A percentile compares a stretch with the other conserved stretches of the same genome.
Evolutionary conservation across 306 rosid species (phyloP).

Genomic region (Trifolium pratense): DNA sequence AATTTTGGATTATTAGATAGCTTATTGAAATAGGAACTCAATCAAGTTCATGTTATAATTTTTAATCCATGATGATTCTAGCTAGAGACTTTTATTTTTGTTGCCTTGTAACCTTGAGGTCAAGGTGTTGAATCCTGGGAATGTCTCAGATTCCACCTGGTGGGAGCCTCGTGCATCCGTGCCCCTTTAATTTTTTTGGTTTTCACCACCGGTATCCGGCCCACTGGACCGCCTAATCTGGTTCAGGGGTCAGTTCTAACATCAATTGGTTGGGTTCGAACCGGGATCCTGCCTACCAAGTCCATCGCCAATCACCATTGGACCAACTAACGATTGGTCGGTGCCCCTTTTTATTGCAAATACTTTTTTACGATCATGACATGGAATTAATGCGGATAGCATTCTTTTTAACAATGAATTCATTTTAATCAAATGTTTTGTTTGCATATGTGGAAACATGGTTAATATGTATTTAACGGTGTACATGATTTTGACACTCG

Average conservation of each 20-base stretch:
- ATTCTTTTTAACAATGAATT: slow-evolving; percentile 15
- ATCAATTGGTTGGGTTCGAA: no score
- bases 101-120: neutral
- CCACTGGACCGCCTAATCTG: no score
- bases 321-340: no score
- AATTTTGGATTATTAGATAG: slow-evolving; percentile 7
- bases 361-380: no score
- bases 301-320: no score
- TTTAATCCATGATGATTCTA: slow-evolving; percentile 9
- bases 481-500: slow-evolving; percentile 31
- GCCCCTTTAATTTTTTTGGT: neutral
- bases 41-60: neutral
- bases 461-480: slow-evolving; percentile 3
- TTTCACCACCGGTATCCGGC: no score
- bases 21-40: neutral
- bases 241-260: no score
- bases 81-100: neutral
- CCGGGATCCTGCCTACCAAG: no score
- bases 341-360: no score
- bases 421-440: slow-evolving; percentile 13
- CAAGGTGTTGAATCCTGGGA: neutral
- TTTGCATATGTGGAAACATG: slow-evolving; percentile 14
- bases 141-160: neutral
- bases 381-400: neutral
- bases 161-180: neutral